Base-by-base conservation (phyloP, 2,329 filamentous ascomycete species). In the Coniochaeta ligniaria region DNA sequence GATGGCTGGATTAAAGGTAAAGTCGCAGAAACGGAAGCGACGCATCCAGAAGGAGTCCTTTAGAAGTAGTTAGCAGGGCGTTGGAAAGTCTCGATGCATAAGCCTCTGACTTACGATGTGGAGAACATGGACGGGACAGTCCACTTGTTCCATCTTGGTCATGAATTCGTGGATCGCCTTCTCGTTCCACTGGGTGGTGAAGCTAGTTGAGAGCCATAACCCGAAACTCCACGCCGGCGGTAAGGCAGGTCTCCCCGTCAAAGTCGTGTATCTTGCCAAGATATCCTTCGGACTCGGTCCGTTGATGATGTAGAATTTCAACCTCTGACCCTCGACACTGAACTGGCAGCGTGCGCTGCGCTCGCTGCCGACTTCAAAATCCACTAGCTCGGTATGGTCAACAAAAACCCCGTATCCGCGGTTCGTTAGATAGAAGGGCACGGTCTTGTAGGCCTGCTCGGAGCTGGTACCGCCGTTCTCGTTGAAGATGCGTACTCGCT, bases 41-140 rank as follows among this genome's bases (percentile, higher is more conserved):
- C 86, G 85, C 78, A 90, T 84, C 87, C 87, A 90, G 77, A 89
- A 90, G 69, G 84, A 88, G 68, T 90, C n/a, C n/a, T n/a, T n/a
- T n/a, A n/a, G n/a, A n/a, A n/a, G n/a, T n/a, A n/a, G n/a, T n/a
- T n/a, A n/a, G n/a, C n/a, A n/a, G n/a, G n/a, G n/a, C n/a, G n/a
- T n/a, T n/a, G n/a, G n/a, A n/a, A n/a, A n/a, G n/a, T n/a, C n/a
- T n/a, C n/a, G n/a, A n/a, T n/a, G n/a, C n/a, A n/a, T n/a, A n/a
- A n/a, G n/a, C n/a, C n/a, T n/a, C n/a, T n/a, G n/a, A n/a, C n/a
- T n/a, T n/a, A n/a, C 87, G 63, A 87, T 90, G 70, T 90, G 87
- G 72, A 90, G 90, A 4, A 89, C 86, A 26, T 86, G 82, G 1
- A 90, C 78, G 0, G 85, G 85, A 16, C 86, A 87, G 57, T 82